Conservation (phyloP, 2,329 filamentous ascomycete species). For the Davidsoniella virescens region DNA sequence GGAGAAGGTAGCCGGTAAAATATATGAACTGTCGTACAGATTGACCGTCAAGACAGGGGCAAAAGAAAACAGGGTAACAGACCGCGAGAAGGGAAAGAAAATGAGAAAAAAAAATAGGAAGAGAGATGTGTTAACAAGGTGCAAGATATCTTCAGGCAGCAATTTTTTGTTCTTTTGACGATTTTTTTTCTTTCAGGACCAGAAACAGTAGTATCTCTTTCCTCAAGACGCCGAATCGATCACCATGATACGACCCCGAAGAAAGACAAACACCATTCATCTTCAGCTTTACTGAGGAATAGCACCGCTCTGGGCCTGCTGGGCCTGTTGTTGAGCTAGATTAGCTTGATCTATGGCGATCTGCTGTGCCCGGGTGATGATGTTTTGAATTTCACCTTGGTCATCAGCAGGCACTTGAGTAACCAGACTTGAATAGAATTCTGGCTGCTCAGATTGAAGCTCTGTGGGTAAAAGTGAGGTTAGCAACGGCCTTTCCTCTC, state of each 20-base stretch:
- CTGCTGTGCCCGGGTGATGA: conserved; percentile 47
- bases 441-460: conserved; percentile 79
- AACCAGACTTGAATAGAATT: conserved; percentile 69
- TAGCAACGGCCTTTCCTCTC: neutral
- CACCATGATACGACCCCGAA: neutral
- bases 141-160: neutral
- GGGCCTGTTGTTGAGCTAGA: neutral
- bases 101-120: neutral
- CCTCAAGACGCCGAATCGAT: neutral
- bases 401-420: conserved; percentile 66
- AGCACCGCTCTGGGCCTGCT: neutral
- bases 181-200: too few relatives aligned
- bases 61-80: neutral
- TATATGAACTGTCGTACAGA: too few relatives aligned
- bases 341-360: conserved; percentile 22
- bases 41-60: neutral
- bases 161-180: too few relatives aligned
- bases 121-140: neutral
- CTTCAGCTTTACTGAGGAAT: too few relatives aligned
- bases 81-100: neutral
- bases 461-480: conserved; percentile 29
- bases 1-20: too few relatives aligned
- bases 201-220: too few relatives aligned
- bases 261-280: neutral
- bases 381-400: conserved; percentile 61